Evolutionary conservation across 345 rosid species (phyloP), one percentile per base, ranked within the genome.

Genomic region (Salix udensis): DNA sequence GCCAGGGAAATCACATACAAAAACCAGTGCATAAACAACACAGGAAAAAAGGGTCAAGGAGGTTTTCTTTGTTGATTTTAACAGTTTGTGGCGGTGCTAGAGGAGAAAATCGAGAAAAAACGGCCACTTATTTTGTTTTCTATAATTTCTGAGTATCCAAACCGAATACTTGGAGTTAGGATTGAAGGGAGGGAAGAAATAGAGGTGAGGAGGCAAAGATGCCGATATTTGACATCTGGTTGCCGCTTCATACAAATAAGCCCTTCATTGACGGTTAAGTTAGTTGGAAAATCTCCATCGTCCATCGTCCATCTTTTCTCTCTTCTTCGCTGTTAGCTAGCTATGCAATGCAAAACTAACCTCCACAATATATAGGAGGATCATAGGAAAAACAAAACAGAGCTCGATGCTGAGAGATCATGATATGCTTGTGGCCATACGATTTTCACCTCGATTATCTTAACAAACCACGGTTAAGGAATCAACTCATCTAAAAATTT

Each of bases 101-200:
- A 18, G 30, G 10, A 50, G 21, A n/a, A 62, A 28, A 40, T 30
- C 9, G 72, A 48, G 72, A 24, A 5, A 39, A 64, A 44, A 42
- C 6, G 21, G 16, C 10, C 60, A n/a, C 36, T 44, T 36, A 7
- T 72, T 36, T 48, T 61, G 70, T 46, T 46, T 46, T 46, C 50
- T 46, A 46, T 46, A 31, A n/a, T 70, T 37, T 12, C 12, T 50
- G 42, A 12, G 36, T 55, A 36, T 46, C 72, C 73, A 71, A 70
- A 79, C 55, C 21, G 58, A 76, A 55, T 70, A 79, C 88, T 74
- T 79, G 74, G 69, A 68, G 74, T 79, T 26, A 81, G 86, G 80
- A 52, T 18, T 70, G 3, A 60, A 42, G 50, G 77, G 5, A 69
- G 19, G 15, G 23, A 74, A 82, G 23, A 74, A 82, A 50, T 30